A percentile compares a stretch with the other conserved stretches of the same genome.
Evolutionary conservation across 805 yeast genomes (phyloP).

Genomic region (Starmerella riodocensis): DNA sequence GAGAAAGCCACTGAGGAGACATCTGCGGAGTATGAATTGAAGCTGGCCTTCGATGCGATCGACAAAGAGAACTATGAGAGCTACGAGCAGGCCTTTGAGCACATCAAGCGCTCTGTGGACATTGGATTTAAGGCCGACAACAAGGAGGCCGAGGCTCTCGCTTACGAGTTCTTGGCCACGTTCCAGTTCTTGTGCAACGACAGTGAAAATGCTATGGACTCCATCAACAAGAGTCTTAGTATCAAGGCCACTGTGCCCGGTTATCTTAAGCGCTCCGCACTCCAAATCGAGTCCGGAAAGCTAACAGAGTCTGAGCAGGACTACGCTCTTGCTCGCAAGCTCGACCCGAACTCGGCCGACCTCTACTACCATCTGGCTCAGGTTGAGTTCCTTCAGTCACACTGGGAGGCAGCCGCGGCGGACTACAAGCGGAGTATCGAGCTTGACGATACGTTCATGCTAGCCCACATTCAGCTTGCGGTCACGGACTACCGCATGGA

Average conservation of each 20-base stretch:
- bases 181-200: constrained; percentile 72
- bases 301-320: constrained; percentile 46
- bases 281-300: constrained; percentile 67
- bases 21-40: constrained; percentile 51
- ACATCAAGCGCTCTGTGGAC: constrained; percentile 27
- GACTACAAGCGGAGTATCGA: constrained; percentile 67
- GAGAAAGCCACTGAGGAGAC: constrained; percentile 37
- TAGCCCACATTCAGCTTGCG: constrained; percentile 82
- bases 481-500: constrained; percentile 79
- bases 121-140: constrained; percentile 15
- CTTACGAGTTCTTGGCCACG: constrained; percentile 73
- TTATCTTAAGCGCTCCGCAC: constrained; percentile 66
- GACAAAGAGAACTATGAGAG: constrained; percentile 38
- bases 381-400: constrained; percentile 67
- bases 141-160: constrained; percentile 40
- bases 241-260: constrained; percentile 62
- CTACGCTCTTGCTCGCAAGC: constrained; percentile 56
- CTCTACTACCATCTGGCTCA: constrained; percentile 92
- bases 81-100: constrained; percentile 48
- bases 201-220: constrained; percentile 47
- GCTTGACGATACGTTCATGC: constrained; percentile 61
- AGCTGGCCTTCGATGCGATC: constrained; percentile 49
- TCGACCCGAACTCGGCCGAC: constrained; percentile 64
- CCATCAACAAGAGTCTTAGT: constrained; percentile 51
- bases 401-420: constrained; percentile 54